Conservation (phyloP, 2,329 filamentous ascomycete species). For the Thelonectria discophora region DNA sequence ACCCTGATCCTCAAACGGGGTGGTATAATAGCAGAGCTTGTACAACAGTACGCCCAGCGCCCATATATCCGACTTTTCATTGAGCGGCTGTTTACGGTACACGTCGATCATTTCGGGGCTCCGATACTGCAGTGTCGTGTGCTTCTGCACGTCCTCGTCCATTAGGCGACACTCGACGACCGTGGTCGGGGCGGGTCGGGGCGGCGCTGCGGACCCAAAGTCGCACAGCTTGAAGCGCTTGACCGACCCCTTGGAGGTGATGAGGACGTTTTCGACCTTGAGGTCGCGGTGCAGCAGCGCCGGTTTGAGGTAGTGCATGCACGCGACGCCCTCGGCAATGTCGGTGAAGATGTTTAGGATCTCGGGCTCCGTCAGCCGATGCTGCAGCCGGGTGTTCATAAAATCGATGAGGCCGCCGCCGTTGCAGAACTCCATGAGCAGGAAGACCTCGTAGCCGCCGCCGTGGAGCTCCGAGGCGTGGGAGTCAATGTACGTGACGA, state of each 20-base stretch:
- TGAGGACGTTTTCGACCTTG: slow-evolving; percentile 98
- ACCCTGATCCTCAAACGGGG: slow-evolving; percentile 96
- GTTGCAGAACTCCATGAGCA: slow-evolving; percentile 97
- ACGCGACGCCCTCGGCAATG: slow-evolving; percentile 93
- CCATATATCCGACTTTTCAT: slow-evolving; percentile 99
- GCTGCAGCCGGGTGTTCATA: slow-evolving; percentile 98
- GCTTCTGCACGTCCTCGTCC: slow-evolving; percentile 96
- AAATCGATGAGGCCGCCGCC: slow-evolving; percentile 98
- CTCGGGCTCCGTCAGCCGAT: slow-evolving; percentile 95
- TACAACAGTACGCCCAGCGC: slow-evolving; percentile 93
- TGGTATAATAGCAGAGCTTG: slow-evolving; percentile 99
- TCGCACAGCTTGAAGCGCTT: slow-evolving; percentile 95
- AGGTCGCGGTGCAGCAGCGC: slow-evolving; percentile 91
- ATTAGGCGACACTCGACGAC: slow-evolving; percentile 89
- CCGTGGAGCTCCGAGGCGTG: slow-evolving; percentile 93
- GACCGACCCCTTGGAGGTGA: slow-evolving; percentile 72
- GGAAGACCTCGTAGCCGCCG: slow-evolving; percentile 95
- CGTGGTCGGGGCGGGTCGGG: slow-evolving; percentile 84
- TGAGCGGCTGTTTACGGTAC: slow-evolving; percentile 93
- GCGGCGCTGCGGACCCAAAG: slow-evolving; percentile 90
- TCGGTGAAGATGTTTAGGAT: slow-evolving; percentile 97
- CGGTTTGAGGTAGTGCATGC: slow-evolving; percentile 98
- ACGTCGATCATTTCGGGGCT: slow-evolving; percentile 99
- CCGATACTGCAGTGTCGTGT: slow-evolving; percentile 96
- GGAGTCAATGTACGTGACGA: slow-evolving; percentile 98